phyloP scores from a whole-genome alignment of 1,284 basidiomycete species.

The Tylopilus sp. region DNA sequence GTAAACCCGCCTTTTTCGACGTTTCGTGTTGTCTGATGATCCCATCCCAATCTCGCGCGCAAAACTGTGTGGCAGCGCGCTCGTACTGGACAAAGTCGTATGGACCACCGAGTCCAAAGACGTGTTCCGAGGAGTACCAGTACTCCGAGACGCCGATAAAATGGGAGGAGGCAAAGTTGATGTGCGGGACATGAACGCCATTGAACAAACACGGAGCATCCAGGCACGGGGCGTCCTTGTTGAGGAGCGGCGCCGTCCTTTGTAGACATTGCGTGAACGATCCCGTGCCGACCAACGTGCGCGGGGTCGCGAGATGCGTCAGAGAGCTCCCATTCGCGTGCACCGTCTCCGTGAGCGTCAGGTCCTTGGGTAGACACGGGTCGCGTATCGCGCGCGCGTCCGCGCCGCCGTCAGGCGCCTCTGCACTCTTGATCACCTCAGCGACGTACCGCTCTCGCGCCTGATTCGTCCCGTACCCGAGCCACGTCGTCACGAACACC shows the following conservation, averaged over 20 bases:
- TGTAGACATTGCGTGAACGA: slow-evolving; percentile 83
- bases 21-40: slow-evolving; percentile 68
- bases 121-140: slow-evolving; percentile 98
- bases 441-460: slow-evolving; percentile 89
- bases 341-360: slow-evolving; percentile 55
- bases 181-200: slow-evolving; percentile 89
- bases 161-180: slow-evolving; percentile 85
- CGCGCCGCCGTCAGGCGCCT: slow-evolving; percentile 28
- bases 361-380: slow-evolving; percentile 83
- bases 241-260: slow-evolving; percentile 73
- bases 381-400: slow-evolving; percentile 57
- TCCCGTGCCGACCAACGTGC: slow-evolving; percentile 80
- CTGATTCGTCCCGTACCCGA: slow-evolving; percentile 97
- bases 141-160: slow-evolving; percentile 99
- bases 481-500: slow-evolving; percentile 97
- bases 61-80: slow-evolving; percentile 85
- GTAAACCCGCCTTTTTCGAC: slow-evolving; percentile 42
- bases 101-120: slow-evolving; percentile 89
- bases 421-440: slow-evolving; percentile 54
- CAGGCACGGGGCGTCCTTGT: slow-evolving; percentile 80
- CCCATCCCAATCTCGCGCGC: slow-evolving; percentile 72
- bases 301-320: slow-evolving; percentile 45
- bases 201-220: slow-evolving; percentile 92
- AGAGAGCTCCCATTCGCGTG: slow-evolving; percentile 40
- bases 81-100: slow-evolving; percentile 98